Conservation (phyloP, 306 rosid species). For the Vicia sativa region DNA sequence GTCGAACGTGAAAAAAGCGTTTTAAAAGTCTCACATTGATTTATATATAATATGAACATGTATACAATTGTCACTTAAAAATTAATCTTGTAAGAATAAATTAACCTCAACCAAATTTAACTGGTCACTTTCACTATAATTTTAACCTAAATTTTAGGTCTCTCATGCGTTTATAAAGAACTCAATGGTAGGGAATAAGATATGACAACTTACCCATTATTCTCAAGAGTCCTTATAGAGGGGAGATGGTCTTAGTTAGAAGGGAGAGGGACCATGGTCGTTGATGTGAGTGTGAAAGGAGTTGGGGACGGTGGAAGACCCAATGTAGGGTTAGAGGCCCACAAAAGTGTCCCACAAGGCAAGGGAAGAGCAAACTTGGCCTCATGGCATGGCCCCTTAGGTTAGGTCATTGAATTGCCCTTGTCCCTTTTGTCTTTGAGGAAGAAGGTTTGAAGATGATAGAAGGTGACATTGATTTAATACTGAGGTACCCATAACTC, state of each 20-base stretch:
- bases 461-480: slow-evolving; percentile 47
- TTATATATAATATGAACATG: too few species aligned
- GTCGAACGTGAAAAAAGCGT: too few species aligned
- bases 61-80: too few species aligned
- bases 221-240: slow-evolving; percentile 11
- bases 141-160: too few species aligned
- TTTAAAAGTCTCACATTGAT: too few species aligned
- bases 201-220: background rate
- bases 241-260: slow-evolving; percentile 32
- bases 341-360: slow-evolving; percentile 30
- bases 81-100: too few species aligned
- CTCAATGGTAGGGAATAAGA: background rate
- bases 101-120: too few species aligned
- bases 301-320: slow-evolving; percentile 44
- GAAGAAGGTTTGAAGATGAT: slow-evolving; percentile 33
- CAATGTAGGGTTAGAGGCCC: slow-evolving; percentile 29
- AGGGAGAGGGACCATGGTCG: slow-evolving; percentile 32
- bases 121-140: too few species aligned
- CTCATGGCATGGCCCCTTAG: slow-evolving; percentile 52
- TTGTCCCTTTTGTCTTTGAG: slow-evolving; percentile 31
- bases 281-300: slow-evolving; percentile 27
- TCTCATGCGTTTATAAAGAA: too few species aligned
- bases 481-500: slow-evolving; percentile 45
- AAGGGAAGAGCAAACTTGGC: slow-evolving; percentile 43
- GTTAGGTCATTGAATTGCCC: slow-evolving; percentile 21